Evolutionary conservation across 2,329 filamentous ascomycete species (phyloP).

Genomic region (Fusarium brevicatenulatum): DNA sequence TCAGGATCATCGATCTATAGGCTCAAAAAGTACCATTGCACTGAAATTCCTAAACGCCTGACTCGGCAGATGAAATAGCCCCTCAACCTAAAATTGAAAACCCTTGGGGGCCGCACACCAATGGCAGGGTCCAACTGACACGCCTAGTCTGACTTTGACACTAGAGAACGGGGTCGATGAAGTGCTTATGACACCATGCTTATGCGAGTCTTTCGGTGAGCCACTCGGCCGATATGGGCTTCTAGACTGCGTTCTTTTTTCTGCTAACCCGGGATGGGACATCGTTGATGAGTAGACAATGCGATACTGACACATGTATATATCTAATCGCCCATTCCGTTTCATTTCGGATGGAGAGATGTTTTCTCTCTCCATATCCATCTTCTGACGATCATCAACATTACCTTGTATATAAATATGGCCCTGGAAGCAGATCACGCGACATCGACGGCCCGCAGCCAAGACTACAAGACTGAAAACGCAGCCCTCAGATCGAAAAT

Average conservation of each 20-base stretch:
- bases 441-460: background rate
- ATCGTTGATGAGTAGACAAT: background rate
- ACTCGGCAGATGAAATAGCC: background rate
- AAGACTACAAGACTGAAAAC: background rate
- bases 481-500: background rate
- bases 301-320: background rate
- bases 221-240: background rate
- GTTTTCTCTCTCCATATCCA: background rate
- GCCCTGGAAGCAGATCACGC: background rate
- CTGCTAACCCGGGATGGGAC: background rate
- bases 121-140: background rate
- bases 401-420: background rate
- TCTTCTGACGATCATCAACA: background rate
- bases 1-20: background rate
- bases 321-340: background rate
- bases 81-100: background rate
- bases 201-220: constrained; percentile 16
- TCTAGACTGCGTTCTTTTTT: background rate
- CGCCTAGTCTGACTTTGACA: background rate
- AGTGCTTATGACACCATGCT: constrained; percentile 13
- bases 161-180: constrained; percentile 1
- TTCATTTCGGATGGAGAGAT: too few species aligned
- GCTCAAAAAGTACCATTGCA: background rate
- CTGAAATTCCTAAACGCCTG: background rate
- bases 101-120: background rate